Conservation (phyloP, 2,329 filamentous ascomycete genomes). For the Bipolaris cookei region DNA sequence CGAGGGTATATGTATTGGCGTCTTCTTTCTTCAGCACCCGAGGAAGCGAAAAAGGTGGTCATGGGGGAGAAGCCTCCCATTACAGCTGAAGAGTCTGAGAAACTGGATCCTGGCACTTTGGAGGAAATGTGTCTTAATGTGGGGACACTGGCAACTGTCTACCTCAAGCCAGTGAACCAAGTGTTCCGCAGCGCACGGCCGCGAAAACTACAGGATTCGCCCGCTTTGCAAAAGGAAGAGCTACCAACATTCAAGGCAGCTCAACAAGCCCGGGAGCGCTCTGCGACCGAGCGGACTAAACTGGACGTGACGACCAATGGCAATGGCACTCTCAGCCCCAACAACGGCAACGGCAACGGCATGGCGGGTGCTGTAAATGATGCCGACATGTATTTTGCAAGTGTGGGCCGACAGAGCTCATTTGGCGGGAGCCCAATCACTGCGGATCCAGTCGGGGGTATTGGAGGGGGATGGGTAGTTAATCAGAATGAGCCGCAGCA, state of each 20-base stretch:
- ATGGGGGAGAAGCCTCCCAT: slow-evolving; percentile 98
- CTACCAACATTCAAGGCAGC: slow-evolving; percentile 64
- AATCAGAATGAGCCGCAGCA: slow-evolving; percentile 45
- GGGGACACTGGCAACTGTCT: slow-evolving; percentile 93
- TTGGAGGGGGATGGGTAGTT: slow-evolving; percentile 45
- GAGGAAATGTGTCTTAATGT: slow-evolving; percentile 98
- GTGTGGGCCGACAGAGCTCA: slow-evolving; percentile 50
- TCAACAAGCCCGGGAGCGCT: slow-evolving; percentile 41
- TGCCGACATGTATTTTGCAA: slow-evolving; percentile 88
- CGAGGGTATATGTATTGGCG: slow-evolving; percentile 99
- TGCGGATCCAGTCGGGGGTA: slow-evolving; percentile 30
- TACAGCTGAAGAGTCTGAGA: slow-evolving; percentile 87
- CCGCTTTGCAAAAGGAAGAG: slow-evolving; percentile 78
- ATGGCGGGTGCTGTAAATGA: slow-evolving; percentile 77
- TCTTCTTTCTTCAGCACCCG: slow-evolving; percentile 88
- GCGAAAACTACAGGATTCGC: slow-evolving; percentile 78
- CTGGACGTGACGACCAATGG: slow-evolving; percentile 39
- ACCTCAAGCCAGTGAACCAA: slow-evolving; percentile 95
- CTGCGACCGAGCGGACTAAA: slow-evolving; percentile 38
- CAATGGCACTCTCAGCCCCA: slow-evolving; percentile 28
- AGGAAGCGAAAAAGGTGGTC: slow-evolving; percentile 82
- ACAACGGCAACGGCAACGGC: slow-evolving; percentile 57
- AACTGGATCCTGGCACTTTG: slow-evolving; percentile 85
- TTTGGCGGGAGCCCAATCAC: slow-evolving; percentile 46
- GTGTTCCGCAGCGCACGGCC: slow-evolving; percentile 91